Base-by-base conservation (phyloP, 306 rosid genomes). In the Rosa lucieae region DNA sequence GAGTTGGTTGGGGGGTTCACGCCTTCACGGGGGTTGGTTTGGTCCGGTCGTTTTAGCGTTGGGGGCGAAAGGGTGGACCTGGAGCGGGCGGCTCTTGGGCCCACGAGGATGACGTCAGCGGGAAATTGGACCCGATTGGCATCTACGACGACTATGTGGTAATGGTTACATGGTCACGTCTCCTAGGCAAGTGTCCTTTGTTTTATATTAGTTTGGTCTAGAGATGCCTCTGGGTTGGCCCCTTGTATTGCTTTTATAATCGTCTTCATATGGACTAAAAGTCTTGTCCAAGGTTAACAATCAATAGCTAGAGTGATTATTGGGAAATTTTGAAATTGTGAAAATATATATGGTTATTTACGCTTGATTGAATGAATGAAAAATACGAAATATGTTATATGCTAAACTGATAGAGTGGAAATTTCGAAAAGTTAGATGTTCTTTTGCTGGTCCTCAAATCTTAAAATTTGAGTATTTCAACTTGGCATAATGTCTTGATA, bases 1-100 rank as follows among this genome's bases (percentile, higher is more conserved):
- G 4, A 53, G 39, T 26, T 62, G 26, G 78, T 47, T 70, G 83
- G 79, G 42, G 72, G 32, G 75, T 61, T 82, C 81, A 77, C 84
- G 78, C 37, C 37, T 32, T 32, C 37, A 32, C 37, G 56, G 68
- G 67, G 18, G 13, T 7, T 1, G 40, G 17, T n/a, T 10, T 67
- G 47, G 76, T 4, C 6, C 18, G 37, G 26, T 43, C 15, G 48
- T 55, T 56, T 55, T n/a, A 37, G 52, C 37, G 8, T 20, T 74
- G 73, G 37, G 37, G 37, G 37, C 37, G 37, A 32, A 32, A 32
- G n/a, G 15, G 68, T 74, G 68, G 68, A 74, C 68, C 44, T 40
- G 73, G n/a, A 32, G 21, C 37, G 10, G 37, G 0, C 44, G 78
- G 61, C 5, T 71, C 21, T 0, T 23, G 58, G 32, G 18, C 56